Conservation (phyloP, 208 protist species). For the Kentomonas sorsogonicus region DNA sequence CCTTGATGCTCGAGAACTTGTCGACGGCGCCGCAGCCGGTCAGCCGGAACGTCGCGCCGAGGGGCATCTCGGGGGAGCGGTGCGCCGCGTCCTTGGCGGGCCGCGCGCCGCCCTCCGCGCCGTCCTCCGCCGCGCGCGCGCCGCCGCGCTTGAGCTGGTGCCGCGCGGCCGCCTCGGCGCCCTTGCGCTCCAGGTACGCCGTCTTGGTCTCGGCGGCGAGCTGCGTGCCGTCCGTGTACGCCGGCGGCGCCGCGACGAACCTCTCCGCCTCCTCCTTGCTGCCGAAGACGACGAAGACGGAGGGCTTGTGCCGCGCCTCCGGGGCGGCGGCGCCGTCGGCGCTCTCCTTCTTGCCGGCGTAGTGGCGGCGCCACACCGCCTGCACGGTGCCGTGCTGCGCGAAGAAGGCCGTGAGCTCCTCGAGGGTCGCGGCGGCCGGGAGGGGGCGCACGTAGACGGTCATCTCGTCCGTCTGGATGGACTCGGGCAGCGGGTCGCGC, state of each 20-base stretch:
- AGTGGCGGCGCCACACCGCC: constrained; percentile 84
- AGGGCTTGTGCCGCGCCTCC: constrained; percentile 70
- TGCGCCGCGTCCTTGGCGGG: constrained; percentile 11
- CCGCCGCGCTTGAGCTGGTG: constrained; percentile 37
- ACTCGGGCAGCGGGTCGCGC: constrained; percentile 72
- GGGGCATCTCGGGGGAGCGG: constrained; percentile 70
- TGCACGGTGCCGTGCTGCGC: constrained; percentile 61
- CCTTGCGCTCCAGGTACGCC: constrained; percentile 70
- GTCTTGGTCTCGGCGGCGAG: constrained; percentile 77
- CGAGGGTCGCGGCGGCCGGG: constrained; percentile 57
- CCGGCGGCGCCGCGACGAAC: constrained; percentile 51
- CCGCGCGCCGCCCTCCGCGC: neutral
- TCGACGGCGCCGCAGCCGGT: constrained; percentile 59
- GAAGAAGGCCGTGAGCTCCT: constrained; percentile 79
- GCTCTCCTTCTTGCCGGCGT: constrained; percentile 60
- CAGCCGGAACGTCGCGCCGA: constrained; percentile 72
- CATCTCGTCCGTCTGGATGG: constrained; percentile 80
- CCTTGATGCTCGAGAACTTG: constrained; percentile 72
- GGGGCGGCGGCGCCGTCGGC: constrained; percentile 5
- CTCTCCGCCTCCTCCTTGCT: constrained; percentile 61
- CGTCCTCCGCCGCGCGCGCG: constrained; percentile 5
- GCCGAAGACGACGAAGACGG: constrained; percentile 80
- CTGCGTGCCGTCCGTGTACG: constrained; percentile 59
- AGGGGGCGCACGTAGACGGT: constrained; percentile 86
- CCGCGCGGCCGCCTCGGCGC: constrained; percentile 50